phyloP scores from a whole-genome alignment of 129 eudicot genomes.

The Flaveria trinervia region DNA sequence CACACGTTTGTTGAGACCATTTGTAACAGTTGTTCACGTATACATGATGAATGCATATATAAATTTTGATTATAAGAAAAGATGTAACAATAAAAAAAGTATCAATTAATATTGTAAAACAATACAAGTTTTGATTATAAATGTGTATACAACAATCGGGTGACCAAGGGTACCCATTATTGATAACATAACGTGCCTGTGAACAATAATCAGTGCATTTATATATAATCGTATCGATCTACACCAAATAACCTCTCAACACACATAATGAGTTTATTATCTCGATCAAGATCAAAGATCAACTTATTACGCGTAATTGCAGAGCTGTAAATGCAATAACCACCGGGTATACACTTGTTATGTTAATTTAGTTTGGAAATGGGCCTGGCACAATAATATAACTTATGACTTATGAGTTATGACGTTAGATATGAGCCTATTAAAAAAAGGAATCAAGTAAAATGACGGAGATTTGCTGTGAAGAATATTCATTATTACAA shows the following conservation, averaged over 20 bases:
- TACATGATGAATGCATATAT: too few relatives aligned
- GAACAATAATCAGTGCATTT: conserved; percentile 21
- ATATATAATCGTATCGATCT: conserved; percentile 17
- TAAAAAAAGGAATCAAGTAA: not conserved
- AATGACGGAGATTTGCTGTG: too few relatives aligned
- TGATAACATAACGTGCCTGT: conserved; percentile 15
- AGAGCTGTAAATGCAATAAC: conserved; percentile 59
- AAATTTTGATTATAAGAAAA: not conserved
- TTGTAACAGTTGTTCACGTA: too few relatives aligned
- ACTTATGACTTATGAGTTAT: not conserved
- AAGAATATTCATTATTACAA: too few relatives aligned
- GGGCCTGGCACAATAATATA: not conserved
- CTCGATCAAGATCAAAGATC: not conserved
- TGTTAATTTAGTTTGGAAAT: not conserved
- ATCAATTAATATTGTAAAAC: conserved; percentile 3
- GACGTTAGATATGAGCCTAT: not conserved
- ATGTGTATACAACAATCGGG: conserved; percentile 19
- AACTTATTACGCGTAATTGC: conserved; percentile 51
- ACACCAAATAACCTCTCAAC: conserved; percentile 31
- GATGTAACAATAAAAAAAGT: not conserved
- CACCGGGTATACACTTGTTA: conserved; percentile 43
- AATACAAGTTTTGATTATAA: conserved; percentile 14
- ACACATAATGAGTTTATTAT: not conserved
- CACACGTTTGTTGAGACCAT: too few relatives aligned
- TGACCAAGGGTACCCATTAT: conserved; percentile 27